Conservation (phyloP, 2,329 filamentous ascomycete species). For the Cryoendolithus antarcticus region DNA sequence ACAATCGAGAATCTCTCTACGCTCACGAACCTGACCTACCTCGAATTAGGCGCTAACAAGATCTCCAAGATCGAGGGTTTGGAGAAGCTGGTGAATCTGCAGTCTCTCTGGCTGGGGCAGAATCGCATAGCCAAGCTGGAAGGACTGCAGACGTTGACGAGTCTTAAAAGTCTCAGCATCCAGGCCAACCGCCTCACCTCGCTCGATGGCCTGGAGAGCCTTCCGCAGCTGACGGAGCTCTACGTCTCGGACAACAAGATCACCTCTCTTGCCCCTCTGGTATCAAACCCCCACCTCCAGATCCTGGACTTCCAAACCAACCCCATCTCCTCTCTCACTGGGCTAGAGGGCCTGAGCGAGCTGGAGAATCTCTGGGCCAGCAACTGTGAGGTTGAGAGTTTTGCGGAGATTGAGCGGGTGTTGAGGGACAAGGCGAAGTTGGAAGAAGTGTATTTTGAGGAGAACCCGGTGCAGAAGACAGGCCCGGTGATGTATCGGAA, state of each 20-base stretch:
- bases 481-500: conserved; percentile 83
- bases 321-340: conserved; percentile 60
- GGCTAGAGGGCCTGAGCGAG: conserved; percentile 54
- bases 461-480: conserved; percentile 73
- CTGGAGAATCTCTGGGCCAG: conserved; percentile 92
- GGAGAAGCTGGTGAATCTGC: conserved; percentile 61
- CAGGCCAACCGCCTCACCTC: conserved; percentile 85
- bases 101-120: conserved; percentile 88
- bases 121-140: conserved; percentile 85
- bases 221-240: conserved; percentile 73
- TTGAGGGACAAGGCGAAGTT: conserved; percentile 67
- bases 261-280: conserved; percentile 60
- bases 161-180: conserved; percentile 79
- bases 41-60: conserved; percentile 86
- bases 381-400: conserved; percentile 70
- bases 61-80: conserved; percentile 83
- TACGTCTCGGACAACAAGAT: conserved; percentile 95
- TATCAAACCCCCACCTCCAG: conserved; percentile 43
- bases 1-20: conserved; percentile 74
- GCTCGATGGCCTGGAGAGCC: conserved; percentile 61
- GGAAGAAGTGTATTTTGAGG: conserved; percentile 91
- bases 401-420: conserved; percentile 68
- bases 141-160: conserved; percentile 61
- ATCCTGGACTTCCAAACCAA: conserved; percentile 88
- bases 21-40: conserved; percentile 60